Evolutionary conservation across 2,329 filamentous ascomycete genomes (phyloP).

Genomic region (Phialemoniopsis sp.): DNA sequence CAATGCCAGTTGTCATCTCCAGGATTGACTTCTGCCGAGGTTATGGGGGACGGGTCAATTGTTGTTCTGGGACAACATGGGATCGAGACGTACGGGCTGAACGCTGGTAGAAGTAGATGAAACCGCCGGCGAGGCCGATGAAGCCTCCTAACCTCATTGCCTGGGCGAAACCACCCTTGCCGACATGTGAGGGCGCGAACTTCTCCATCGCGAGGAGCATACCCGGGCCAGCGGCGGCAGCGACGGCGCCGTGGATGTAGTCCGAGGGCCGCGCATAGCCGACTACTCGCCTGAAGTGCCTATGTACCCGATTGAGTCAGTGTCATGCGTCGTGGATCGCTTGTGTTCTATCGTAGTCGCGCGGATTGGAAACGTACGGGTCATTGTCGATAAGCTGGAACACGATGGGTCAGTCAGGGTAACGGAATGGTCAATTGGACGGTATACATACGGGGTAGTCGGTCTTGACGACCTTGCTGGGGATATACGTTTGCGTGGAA

Average conservation of each 20-base stretch:
- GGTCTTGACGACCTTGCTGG: constrained; percentile 74
- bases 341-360: constrained; percentile 4
- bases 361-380: constrained; percentile 65
- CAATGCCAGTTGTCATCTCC: background rate
- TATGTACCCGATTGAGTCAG: constrained; percentile 33
- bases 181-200: constrained; percentile 79
- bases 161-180: constrained; percentile 75
- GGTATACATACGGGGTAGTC: constrained; percentile 74
- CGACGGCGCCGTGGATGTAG: constrained; percentile 66
- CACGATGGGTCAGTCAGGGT: constrained; percentile 3
- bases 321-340: constrained; percentile 1
- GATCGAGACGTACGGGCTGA: constrained; percentile 67
- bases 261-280: constrained; percentile 83
- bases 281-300: constrained; percentile 87
- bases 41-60: background rate
- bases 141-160: constrained; percentile 76
- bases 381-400: constrained; percentile 95
- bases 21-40: background rate
- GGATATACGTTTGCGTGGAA: constrained; percentile 48
- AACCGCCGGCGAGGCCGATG: constrained; percentile 72
- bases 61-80: constrained; percentile 3
- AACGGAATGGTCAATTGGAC: constrained; percentile 11
- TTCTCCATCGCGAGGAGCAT: constrained; percentile 77
- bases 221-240: constrained; percentile 68
- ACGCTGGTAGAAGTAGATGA: constrained; percentile 80